Base-by-base conservation (phyloP, 108 stramenopile species). In the Skeletonema marinoi region DNA sequence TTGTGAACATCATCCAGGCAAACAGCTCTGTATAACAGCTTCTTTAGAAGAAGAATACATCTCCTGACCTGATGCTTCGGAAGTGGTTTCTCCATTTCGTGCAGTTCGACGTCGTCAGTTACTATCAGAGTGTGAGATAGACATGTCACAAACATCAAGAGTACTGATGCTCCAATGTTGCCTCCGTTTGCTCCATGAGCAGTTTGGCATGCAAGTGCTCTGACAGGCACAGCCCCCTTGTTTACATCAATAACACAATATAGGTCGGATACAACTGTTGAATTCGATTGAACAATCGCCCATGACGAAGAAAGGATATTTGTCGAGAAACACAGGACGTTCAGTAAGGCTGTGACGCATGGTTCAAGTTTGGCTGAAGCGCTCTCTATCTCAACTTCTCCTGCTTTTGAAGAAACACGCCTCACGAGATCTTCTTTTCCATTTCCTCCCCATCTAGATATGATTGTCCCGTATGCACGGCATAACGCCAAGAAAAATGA, bases 31-130 rank as follows among this genome's bases (percentile, higher is more conserved):
- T 90, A 91, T 13, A 95, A 73, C 9, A 90, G 72, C 74, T 87
- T 88, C 70, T 97, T 97, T 68, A 93, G 73, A 6, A 88, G 65
- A 31, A 92, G 78, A 48, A 95, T 88, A 46, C 90, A 87, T 58
- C 92, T 54, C 32, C 94, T 84, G 32, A 97, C 64, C 68, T 96
- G 93, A 73, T 94, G 93, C 12, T 88, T 70, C 1, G 92, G 93
- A 16, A 96, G 61, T 0, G 96, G 96, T 56, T 80, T 80, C 41
- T 89, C 90, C 88, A 90, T 80, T 9, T 94, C 94, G 70, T 92
- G 89, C 19, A 97, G 78, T 82, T 97, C 96, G 39, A 84, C 85
- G 71, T 97, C 96, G 68, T 97, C 96, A 1, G 93, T 94, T 7
- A 96, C 83, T 64, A 97, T 91, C 42, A 97, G 82, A n/a, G 84